These are phyloP conservation scores for Acer negundo DNA, from an alignment of 345 rosid genomes.

Conservation along the genomic window DNA sequence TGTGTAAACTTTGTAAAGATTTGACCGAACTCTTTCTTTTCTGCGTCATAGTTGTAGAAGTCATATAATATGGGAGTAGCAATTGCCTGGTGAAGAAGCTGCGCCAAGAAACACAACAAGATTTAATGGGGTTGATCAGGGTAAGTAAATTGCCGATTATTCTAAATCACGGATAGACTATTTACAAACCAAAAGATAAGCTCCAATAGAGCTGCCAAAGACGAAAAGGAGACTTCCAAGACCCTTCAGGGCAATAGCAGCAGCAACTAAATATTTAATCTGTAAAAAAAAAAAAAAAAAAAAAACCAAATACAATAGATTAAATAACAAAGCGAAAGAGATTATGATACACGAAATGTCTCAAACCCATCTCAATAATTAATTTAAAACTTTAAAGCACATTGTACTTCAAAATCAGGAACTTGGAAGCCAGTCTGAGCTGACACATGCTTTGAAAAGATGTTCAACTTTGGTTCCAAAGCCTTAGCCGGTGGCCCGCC, in stretches of 20 bases:
- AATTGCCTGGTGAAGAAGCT: constrained; percentile 70
- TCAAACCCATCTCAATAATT: not conserved
- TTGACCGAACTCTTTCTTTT: constrained; percentile 50
- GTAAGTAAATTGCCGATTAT: not conserved
- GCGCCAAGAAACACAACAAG: constrained; percentile 12
- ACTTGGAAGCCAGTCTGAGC: constrained; percentile 52
- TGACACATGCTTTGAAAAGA: constrained; percentile 42
- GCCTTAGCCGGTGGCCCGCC: constrained; percentile 65
- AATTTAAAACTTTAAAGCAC: not conserved
- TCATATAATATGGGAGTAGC: constrained; percentile 55
- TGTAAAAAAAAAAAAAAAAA: no score
- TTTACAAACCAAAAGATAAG: constrained; percentile 66
- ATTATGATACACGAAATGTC: not conserved
- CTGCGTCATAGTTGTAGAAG: constrained; percentile 72
- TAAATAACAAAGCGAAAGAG: not conserved
- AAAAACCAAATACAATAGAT: constrained; percentile 4
- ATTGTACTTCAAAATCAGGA: constrained; percentile 51
- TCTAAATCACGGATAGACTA: not conserved
- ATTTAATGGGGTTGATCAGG: not conserved
- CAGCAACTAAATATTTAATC: constrained; percentile 51
- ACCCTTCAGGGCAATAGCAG: constrained; percentile 60
- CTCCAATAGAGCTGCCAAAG: constrained; percentile 67
- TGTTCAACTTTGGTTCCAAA: constrained; percentile 45
- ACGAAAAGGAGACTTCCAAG: constrained; percentile 68
- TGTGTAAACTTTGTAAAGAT: constrained; percentile 61